Evolutionary conservation across 306 rosid species (phyloP).

Genomic region (Quercus dentata): DNA sequence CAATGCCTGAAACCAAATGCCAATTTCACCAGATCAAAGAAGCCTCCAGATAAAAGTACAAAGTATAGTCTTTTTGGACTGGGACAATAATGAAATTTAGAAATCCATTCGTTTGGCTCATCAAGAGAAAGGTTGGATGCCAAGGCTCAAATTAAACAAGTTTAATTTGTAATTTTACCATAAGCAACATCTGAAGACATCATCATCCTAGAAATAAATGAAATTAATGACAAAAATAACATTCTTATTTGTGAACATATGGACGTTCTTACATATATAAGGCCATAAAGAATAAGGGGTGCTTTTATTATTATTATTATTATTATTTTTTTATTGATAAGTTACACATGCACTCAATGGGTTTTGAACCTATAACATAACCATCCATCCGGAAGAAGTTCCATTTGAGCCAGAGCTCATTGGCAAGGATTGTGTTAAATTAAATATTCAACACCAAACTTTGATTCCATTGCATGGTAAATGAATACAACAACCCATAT

Average conservation of each 20-base stretch:
- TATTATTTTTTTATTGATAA: no score
- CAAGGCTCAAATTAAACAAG: background rate
- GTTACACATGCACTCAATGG: no score
- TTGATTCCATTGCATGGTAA: background rate
- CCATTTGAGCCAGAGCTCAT: no score
- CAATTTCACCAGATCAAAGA: constrained; percentile 18
- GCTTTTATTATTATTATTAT: background rate
- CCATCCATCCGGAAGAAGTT: no score
- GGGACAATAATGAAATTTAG: background rate
- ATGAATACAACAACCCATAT: background rate
- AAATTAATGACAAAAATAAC: background rate
- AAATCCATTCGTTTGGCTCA: background rate
- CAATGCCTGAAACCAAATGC: constrained; percentile 63
- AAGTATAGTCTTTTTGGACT: background rate
- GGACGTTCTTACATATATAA: background rate
- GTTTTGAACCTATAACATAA: no score
- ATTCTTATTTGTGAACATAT: background rate
- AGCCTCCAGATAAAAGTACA: constrained; percentile 20
- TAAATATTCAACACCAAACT: background rate
- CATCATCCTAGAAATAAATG: background rate
- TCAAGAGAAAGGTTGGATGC: background rate
- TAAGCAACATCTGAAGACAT: background rate
- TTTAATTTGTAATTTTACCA: background rate
- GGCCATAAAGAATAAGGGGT: no score
- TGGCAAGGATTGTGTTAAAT: background rate